A percentile compares a stretch with the other conserved stretches of the same genome.
Conservation (phyloP, 2,329 filamentous ascomycete species). For the Triangularia setosa region DNA sequence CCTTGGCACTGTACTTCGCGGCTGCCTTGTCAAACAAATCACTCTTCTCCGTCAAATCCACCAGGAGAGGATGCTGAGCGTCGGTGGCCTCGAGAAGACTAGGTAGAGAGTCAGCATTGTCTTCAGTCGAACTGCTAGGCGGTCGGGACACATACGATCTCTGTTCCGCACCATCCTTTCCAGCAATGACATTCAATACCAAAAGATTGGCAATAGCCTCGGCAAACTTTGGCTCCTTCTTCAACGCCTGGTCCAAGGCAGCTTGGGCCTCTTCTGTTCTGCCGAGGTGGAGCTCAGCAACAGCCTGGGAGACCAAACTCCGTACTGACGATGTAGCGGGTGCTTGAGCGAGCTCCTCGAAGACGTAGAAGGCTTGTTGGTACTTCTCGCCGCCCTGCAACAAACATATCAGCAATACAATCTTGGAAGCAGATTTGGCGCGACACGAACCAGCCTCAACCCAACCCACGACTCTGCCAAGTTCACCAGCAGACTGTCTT, state of each 20-base stretch:
- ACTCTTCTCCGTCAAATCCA: conserved; percentile 79
- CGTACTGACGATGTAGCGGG: conserved; percentile 73
- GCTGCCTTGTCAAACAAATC: conserved; percentile 82
- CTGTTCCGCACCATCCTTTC: conserved; percentile 64
- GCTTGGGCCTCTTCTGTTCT: conserved; percentile 84
- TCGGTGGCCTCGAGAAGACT: conserved; percentile 56
- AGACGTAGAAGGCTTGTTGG: conserved; percentile 96
- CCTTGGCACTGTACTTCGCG: conserved; percentile 82
- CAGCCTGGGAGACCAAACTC: conserved; percentile 79
- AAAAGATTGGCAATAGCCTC: conserved; percentile 79
- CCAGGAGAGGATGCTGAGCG: conserved; percentile 65
- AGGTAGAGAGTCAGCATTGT: neutral
- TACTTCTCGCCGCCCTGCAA: conserved; percentile 86
- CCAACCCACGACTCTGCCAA: conserved; percentile 95
- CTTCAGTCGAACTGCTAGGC: neutral
- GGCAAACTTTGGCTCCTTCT: conserved; percentile 66
- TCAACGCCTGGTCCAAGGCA: conserved; percentile 74
- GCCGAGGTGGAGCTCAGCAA: conserved; percentile 87
- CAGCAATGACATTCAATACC: conserved; percentile 72
- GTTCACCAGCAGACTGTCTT: conserved; percentile 91
- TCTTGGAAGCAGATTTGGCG: neutral
- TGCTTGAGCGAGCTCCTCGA: conserved; percentile 88
- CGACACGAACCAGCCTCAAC: conserved; percentile 65
- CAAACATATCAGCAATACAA: conserved; percentile 4
- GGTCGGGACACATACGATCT: conserved; percentile 50